Conservation (phyloP, 176 grass and related monocot species). For the Musa troglodytarum region DNA sequence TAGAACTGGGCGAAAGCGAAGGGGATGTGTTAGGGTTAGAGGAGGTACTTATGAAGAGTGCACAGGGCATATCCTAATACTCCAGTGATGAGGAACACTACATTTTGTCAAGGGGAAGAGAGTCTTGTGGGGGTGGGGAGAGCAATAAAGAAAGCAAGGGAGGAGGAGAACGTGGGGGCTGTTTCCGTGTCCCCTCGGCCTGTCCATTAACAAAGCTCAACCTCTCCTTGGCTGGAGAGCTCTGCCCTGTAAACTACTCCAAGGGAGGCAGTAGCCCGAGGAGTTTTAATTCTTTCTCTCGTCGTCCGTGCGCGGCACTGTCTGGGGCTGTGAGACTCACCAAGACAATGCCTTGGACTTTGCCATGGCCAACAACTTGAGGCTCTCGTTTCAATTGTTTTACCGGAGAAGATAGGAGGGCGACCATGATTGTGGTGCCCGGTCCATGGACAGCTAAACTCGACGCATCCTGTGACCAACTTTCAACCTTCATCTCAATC, state of each 20-base stretch:
- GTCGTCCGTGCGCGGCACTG: not conserved
- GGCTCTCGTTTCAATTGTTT: too few relatives aligned
- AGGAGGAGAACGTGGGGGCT: conserved; percentile 25
- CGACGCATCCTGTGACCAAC: too few relatives aligned
- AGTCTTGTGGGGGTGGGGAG: not conserved
- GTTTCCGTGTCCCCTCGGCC: conserved; percentile 21
- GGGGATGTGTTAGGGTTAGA: not conserved
- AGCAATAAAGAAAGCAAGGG: conserved; percentile 5
- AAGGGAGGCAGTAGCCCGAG: not conserved
- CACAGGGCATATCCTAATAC: not conserved
- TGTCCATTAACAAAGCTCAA: not conserved
- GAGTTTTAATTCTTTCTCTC: conserved; percentile 14
- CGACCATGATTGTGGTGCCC: too few relatives aligned
- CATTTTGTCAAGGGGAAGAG: conserved; percentile 8
- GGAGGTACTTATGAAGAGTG: not conserved
- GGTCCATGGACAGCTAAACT: too few relatives aligned
- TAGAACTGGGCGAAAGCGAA: not conserved
- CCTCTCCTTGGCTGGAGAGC: conserved; percentile 1
- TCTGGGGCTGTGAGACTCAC: not conserved
- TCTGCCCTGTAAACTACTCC: not conserved
- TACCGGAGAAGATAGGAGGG: too few relatives aligned
- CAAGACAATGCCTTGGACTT: not conserved
- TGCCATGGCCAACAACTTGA: too few relatives aligned
- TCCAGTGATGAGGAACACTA: not conserved
- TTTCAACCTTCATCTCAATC: too few relatives aligned